These are phyloP conservation scores for Malassezia sp. DNA, from an alignment of 1,284 basidiomycete genomes.

Conservation along the genomic window DNA sequence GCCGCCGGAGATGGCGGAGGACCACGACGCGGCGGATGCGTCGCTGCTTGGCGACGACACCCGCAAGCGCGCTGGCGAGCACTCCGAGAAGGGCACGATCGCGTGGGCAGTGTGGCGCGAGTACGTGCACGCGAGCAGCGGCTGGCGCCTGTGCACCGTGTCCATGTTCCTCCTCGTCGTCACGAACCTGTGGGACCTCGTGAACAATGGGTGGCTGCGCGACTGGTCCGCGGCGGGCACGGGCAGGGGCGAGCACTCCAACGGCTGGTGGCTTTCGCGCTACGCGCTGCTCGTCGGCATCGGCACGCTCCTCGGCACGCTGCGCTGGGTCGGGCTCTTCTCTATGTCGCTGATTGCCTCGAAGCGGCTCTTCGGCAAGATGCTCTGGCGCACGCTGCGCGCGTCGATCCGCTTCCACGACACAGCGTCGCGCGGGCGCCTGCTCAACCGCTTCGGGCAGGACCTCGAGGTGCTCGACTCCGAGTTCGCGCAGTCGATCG, in stretches of 20 bases:
- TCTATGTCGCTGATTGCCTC: slow-evolving; percentile 20
- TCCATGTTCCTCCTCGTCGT: slow-evolving; percentile 11
- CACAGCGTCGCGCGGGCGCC: slow-evolving; percentile 47
- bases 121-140: slow-evolving; percentile 18
- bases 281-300: slow-evolving; percentile 18
- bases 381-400: slow-evolving; percentile 27
- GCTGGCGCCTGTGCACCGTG: slow-evolving; percentile 6
- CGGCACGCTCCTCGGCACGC: slow-evolving; percentile 41
- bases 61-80: background rate
- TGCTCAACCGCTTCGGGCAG: slow-evolving; percentile 51
- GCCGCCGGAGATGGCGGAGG: too few species aligned
- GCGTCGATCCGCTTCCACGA: slow-evolving; percentile 36
- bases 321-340: slow-evolving; percentile 14
- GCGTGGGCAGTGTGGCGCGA: slow-evolving; percentile 14
- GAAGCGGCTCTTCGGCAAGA: slow-evolving; percentile 21
- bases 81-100: slow-evolving; percentile 17
- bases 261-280: slow-evolving; percentile 12
- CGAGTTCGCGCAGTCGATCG: slow-evolving; percentile 25
- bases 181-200: slow-evolving; percentile 14
- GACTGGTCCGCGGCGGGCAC: slow-evolving; percentile 12
- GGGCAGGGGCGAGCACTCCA: background rate
- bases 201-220: slow-evolving; percentile 18
- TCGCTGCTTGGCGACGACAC: background rate
- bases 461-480: slow-evolving; percentile 52
- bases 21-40: slow-evolving; percentile 1